Evolutionary conservation across 1,284 basidiomycete species (phyloP), one percentile per base, ranked within the genome.

Genomic region (Agroathelia rolfsii): DNA sequence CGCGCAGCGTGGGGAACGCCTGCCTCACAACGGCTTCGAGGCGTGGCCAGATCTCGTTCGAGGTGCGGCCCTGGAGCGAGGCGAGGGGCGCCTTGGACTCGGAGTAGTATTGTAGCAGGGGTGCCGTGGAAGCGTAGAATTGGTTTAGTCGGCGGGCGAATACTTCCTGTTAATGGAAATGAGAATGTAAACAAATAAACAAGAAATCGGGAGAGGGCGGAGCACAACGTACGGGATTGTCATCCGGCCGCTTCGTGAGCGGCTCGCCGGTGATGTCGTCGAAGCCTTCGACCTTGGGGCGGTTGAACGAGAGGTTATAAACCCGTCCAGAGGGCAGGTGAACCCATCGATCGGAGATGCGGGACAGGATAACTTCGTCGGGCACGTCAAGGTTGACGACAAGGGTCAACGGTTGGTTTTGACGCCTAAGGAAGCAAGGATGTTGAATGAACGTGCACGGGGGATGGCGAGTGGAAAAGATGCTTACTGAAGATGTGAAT

Each of bases 231-330:
- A 89, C 88, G 8, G 89, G 82, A 47, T 88, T 87, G 55, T 98
- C 93, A 52, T 99, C 93, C 15, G 89, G 82, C 24, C 95, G 71
- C 53, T 88, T 88, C 15, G 68, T 78, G 14, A 99, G 67, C 4
- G 83, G 75, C 54, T 99, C 92, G 16, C 92, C 93, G 0, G 94
- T 97, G 39, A 82, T 62, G 52, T 98, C 93, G 62, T 97, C 95
- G 38, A 72, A 67, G 3, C 94, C 94, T 3, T 79, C 65, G 1
- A 83, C 73, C 47, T 82, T 84, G 11, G 95, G 95, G 14, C 76
- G 84, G 56, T 94, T 96, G 61, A 86, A 90, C 10, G 81, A 76
- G 49, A 80, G 71, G 56, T 94, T 95, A 66, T 99, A 99, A 10
- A 97, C 83, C 13, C 95, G 72, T 4, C 95, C 95, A 0, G 87